Evolutionary conservation across 176 grass and related monocot species (phyloP), one percentile per base, ranked within the genome.

Genomic region (Oropetium thomaeum): DNA sequence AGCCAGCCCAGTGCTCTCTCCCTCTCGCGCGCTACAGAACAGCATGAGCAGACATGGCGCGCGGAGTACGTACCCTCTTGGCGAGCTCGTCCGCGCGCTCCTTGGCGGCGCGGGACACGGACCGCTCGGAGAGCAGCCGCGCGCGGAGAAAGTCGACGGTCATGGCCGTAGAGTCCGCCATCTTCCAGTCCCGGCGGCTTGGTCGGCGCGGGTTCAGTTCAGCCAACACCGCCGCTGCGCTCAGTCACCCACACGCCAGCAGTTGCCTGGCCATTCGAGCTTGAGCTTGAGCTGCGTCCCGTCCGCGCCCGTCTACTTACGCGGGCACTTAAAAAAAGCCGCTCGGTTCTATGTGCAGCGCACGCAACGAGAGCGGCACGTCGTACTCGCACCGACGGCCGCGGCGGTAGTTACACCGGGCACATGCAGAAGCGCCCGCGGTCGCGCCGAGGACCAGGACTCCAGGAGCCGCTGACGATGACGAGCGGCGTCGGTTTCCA

Each of bases 141-240:
- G 91, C 96, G 31, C 91, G 91, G 59, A 99, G 86, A 82, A 99
- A 99, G 75, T 99, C 96, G 47, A 99, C 66, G 53, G 96, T 99
- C 96, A 99, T 99, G 63, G 84, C 84, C 38, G 89, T 70, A 5
- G 87, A 84, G 74, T 95, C 91, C 39, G 73, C 80, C 96, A 95
- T 95, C 61, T 33, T 19, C 61, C n/a, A 2, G 1, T 29, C 16
- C 23, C 10, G 23, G 3, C 8, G 49, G 8, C 23, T 12, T 52
- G 48, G 48, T 52, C 52, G n/a, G 52, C 23, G 52, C 52, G 52
- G n/a, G n/a, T 17, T n/a, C n/a, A n/a, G 8, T 26, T 26, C 52
- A 26, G 52, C 10, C 53, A 27, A 25, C 53, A 57, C 53, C 22
- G 53, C n/a, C n/a, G n/a, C n/a, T n/a, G n/a, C n/a, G n/a, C n/a